Percentiles rank a stretch among this genome's conserved stretches.
Conservation (phyloP, 2,329 filamentous ascomycete genomes). For the Colletotrichum somersetense region DNA sequence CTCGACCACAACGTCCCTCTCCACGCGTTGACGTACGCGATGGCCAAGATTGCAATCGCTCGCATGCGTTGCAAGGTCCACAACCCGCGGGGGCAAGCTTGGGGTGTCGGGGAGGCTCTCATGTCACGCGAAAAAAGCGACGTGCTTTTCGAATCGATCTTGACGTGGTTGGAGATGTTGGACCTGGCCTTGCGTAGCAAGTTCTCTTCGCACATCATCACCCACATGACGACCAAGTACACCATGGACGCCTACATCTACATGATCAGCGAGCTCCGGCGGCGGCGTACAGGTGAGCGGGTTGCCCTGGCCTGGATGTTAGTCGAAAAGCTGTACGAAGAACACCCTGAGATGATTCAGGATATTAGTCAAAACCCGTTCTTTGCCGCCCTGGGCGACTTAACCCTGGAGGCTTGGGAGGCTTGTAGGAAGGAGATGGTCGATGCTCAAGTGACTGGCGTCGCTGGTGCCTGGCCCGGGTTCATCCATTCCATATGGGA, state of each 20-base stretch:
- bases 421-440: neutral
- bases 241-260: conserved; percentile 51
- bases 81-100: conserved; percentile 45
- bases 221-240: conserved; percentile 46
- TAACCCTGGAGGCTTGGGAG: conserved; percentile 27
- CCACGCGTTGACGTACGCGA: conserved; percentile 43
- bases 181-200: conserved; percentile 44
- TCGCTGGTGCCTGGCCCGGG: neutral
- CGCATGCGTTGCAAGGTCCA: conserved; percentile 49
- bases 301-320: conserved; percentile 47
- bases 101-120: conserved; percentile 19
- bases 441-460: neutral
- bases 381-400: neutral
- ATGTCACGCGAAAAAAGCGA: conserved; percentile 45
- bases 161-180: conserved; percentile 46
- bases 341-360: conserved; percentile 43
- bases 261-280: conserved; percentile 48
- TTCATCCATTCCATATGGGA: conserved; percentile 9
- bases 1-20: conserved; percentile 49
- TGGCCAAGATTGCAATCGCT: conserved; percentile 46
- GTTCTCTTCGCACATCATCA: conserved; percentile 48
- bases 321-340: conserved; percentile 45
- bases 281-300: conserved; percentile 36
- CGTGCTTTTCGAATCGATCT: conserved; percentile 44
- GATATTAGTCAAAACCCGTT: neutral